phyloP scores from a whole-genome alignment of 2,329 filamentous ascomycete species.

The Alternaria triticina region DNA sequence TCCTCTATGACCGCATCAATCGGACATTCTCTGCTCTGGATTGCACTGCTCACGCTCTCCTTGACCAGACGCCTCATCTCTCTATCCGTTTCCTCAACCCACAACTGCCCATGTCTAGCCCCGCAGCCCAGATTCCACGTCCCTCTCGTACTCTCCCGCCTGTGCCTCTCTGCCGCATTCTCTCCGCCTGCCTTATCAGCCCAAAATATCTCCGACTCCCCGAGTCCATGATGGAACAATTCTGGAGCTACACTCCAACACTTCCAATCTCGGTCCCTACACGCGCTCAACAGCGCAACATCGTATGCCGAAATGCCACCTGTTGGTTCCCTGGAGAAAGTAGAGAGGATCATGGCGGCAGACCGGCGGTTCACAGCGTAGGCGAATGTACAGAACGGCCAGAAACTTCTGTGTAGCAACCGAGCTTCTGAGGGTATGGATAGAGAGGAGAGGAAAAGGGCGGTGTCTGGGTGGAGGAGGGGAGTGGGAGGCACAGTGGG shows the following conservation, averaged over 20 bases:
- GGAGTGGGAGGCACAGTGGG: conserved; percentile 32
- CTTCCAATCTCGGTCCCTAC: conserved; percentile 41
- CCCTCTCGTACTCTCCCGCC: not conserved
- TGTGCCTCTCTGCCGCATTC: not conserved
- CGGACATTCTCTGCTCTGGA: conserved; percentile 10
- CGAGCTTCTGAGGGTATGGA: conserved; percentile 34
- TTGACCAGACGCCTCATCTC: not conserved
- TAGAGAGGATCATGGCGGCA: conserved; percentile 36
- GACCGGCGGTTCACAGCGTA: conserved; percentile 47
- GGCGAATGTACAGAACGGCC: conserved; percentile 51
- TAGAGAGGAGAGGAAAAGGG: conserved; percentile 33
- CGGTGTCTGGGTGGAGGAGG: conserved; percentile 35
- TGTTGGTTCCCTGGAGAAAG: conserved; percentile 24
- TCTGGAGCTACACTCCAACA: conserved; percentile 50
- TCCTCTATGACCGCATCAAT: conserved; percentile 8
- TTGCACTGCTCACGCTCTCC: not conserved
- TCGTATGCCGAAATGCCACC: conserved; percentile 43
- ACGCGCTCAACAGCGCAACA: conserved; percentile 48
- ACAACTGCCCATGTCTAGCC: conserved; percentile 13
- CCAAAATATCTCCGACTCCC: conserved; percentile 30
- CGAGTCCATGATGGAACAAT: conserved; percentile 49
- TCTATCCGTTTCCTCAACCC: conserved; percentile 10
- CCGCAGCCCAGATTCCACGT: conserved; percentile 23
- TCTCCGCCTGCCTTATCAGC: conserved; percentile 1
- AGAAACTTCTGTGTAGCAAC: conserved; percentile 43